Percentiles rank a stretch among this genome's conserved stretches.
phyloP scores from a whole-genome alignment of 495 filamentous ascomycete genomes.

The Penicillium maclennaniae region DNA sequence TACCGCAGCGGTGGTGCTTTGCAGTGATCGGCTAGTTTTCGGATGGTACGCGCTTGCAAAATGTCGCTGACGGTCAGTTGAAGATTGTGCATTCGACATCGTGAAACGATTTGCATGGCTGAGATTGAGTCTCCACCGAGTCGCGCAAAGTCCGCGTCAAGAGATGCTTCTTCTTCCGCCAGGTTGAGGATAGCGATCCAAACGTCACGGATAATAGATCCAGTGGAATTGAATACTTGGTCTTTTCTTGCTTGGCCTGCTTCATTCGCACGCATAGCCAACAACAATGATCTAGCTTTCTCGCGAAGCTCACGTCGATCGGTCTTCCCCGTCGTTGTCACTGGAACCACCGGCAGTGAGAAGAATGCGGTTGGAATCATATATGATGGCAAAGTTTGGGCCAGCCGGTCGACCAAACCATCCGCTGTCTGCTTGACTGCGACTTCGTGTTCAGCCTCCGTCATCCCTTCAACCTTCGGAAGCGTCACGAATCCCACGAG shows the following conservation, averaged over 20 bases:
- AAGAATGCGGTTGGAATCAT: constrained; percentile 41
- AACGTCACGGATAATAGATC: too few relatives aligned
- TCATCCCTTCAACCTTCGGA: not conserved
- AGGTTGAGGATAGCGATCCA: too few relatives aligned
- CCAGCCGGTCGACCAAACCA: not conserved
- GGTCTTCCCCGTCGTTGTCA: constrained; percentile 33
- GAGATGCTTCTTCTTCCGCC: too few relatives aligned
- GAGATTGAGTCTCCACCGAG: constrained; percentile 51
- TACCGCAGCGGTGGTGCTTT: not conserved
- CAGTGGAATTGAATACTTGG: too few relatives aligned
- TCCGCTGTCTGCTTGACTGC: too few relatives aligned
- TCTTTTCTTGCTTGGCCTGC: not conserved
- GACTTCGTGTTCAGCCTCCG: not conserved
- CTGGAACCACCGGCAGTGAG: constrained; percentile 30
- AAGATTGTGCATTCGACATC: not conserved
- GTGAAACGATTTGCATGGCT: constrained; percentile 29
- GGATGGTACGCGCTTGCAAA: not conserved
- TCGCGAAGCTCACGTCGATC: constrained; percentile 25
- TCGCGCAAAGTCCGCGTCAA: too few relatives aligned
- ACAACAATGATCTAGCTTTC: too few relatives aligned
- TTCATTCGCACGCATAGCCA: not conserved
- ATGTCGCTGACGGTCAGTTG: not conserved
- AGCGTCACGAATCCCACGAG: too few relatives aligned
- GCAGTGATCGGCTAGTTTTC: not conserved
- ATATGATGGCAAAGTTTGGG: constrained; percentile 26